Evolutionary conservation across 2,329 filamentous ascomycete genomes (phyloP).

Genomic region (Nemania bipapillata): DNA sequence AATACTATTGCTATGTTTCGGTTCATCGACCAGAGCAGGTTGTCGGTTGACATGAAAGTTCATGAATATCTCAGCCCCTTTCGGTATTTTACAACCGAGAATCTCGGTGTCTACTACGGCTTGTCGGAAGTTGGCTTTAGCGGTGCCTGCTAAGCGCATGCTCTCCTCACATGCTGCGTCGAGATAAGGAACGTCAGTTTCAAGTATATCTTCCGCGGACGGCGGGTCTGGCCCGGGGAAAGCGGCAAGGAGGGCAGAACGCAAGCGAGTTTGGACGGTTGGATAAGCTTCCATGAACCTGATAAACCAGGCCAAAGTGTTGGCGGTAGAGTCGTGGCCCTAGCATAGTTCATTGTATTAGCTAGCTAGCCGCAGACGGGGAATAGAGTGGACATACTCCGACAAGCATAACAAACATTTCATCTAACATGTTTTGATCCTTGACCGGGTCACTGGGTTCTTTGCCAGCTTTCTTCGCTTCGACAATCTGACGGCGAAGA

Average conservation of each 20-base stretch:
- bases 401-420: constrained; percentile 37
- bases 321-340: constrained; percentile 39
- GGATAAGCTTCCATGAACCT: constrained; percentile 36
- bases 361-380: neutral
- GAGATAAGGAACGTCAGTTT: constrained; percentile 36
- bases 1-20: constrained; percentile 48
- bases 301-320: constrained; percentile 36
- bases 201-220: constrained; percentile 30
- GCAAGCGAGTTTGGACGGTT: constrained; percentile 7
- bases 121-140: constrained; percentile 34
- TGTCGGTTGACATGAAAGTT: constrained; percentile 39
- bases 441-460: constrained; percentile 18
- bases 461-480: constrained; percentile 24
- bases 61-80: constrained; percentile 40
- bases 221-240: neutral
- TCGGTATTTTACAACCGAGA: constrained; percentile 34
- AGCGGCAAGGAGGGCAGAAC: neutral
- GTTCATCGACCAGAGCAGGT: constrained; percentile 46
- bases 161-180: constrained; percentile 32
- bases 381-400: constrained; percentile 14
- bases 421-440: constrained; percentile 34
- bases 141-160: constrained; percentile 22
- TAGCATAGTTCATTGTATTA: neutral
- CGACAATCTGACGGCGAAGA: constrained; percentile 34
- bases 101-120: constrained; percentile 34